A percentile compares a stretch with the other conserved stretches of the same genome.
Conservation (phyloP, 805 yeast species). For the Candida chilensis region DNA sequence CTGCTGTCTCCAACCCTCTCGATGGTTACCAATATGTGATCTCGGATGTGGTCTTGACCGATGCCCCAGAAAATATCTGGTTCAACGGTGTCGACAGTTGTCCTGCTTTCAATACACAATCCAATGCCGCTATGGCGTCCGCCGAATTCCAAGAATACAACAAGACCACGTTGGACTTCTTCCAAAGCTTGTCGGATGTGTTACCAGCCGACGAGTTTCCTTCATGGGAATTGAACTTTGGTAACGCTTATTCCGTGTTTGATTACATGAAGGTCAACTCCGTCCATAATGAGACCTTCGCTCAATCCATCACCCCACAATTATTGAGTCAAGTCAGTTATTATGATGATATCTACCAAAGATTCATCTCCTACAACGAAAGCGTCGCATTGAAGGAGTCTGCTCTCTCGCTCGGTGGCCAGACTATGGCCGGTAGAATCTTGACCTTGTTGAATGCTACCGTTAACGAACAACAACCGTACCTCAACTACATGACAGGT, state of each 20-base stretch:
- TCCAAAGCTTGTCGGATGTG: conserved; percentile 19
- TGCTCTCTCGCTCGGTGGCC: conserved; percentile 31
- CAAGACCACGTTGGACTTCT: conserved; percentile 24
- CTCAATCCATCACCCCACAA: conserved; percentile 18
- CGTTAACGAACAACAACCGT: conserved; percentile 20
- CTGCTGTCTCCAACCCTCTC: conserved; percentile 23
- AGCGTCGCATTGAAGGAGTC: conserved; percentile 11
- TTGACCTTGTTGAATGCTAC: conserved; percentile 23
- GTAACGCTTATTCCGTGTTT: conserved; percentile 26
- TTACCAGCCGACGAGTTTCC: conserved; percentile 8
- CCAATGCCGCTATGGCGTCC: conserved; percentile 13
- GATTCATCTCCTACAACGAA: conserved; percentile 21
- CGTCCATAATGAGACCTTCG: conserved; percentile 30
- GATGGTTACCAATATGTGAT: conserved; percentile 37
- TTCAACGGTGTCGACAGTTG: conserved; percentile 31
- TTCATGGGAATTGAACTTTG: conserved; percentile 20
- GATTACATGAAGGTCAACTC: conserved; percentile 29
- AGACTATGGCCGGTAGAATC: conserved; percentile 24
- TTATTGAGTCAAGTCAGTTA: conserved; percentile 15
- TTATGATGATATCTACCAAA: conserved; percentile 29
- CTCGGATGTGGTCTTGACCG: conserved; percentile 21
- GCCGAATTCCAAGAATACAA: conserved; percentile 19
- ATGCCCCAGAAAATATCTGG: conserved; percentile 27
- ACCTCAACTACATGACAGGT: conserved; percentile 32
- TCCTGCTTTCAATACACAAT: conserved; percentile 24